These are phyloP conservation scores for Tulasnella calospora DNA, from an alignment of 768 basidiomycete genomes.

Conservation along the genomic window DNA sequence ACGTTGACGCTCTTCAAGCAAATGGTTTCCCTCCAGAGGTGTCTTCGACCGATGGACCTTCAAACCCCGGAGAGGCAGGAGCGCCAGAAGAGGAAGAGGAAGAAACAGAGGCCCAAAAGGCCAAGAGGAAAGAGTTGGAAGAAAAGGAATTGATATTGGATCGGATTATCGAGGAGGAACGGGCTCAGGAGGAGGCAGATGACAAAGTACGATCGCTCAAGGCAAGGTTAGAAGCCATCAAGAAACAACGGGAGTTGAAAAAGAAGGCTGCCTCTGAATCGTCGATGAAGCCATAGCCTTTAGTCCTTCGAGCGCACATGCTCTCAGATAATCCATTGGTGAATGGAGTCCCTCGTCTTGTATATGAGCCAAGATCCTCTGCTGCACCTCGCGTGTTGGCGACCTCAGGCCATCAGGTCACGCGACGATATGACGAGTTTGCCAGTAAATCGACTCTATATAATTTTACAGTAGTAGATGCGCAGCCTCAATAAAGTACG, in stretches of 20 bases:
- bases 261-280: not conserved
- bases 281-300: not conserved
- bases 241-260: slow-evolving; percentile 43
- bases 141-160: slow-evolving; percentile 84
- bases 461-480: not conserved
- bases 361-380: no score
- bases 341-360: not conserved
- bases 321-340: not conserved
- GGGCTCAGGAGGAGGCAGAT: slow-evolving; percentile 83
- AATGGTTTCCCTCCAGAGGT: slow-evolving; percentile 46
- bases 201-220: slow-evolving; percentile 64
- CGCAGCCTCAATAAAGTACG: not conserved
- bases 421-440: no score
- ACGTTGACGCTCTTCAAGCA: slow-evolving; percentile 36
- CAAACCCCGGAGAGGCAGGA: slow-evolving; percentile 24
- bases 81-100: slow-evolving; percentile 34
- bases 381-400: no score
- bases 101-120: slow-evolving; percentile 45
- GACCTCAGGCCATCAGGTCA: no score
- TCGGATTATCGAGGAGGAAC: slow-evolving; percentile 75
- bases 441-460: not conserved
- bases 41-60: not conserved
- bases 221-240: slow-evolving; percentile 56
- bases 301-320: not conserved
- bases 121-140: slow-evolving; percentile 56